Conservation (phyloP, 106 monocot species). For the Dendrobium catenatum region DNA sequence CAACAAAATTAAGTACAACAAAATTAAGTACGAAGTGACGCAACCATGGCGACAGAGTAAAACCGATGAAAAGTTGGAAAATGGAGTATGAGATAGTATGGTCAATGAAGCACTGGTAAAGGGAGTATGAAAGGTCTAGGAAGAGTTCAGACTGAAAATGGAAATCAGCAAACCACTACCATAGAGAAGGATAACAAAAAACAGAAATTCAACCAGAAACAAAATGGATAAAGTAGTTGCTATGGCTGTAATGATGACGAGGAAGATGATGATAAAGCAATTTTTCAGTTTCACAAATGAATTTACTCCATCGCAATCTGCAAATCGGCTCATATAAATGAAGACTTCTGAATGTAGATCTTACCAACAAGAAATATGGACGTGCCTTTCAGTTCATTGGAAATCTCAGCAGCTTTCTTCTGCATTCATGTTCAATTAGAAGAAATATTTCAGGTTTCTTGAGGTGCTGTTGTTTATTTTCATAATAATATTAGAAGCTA, state of each 20-base stretch:
- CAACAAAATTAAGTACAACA: neutral
- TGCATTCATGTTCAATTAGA: conserved; percentile 24
- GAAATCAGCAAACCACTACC: neutral
- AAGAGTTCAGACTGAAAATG: neutral
- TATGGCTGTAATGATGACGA: neutral
- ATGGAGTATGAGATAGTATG: neutral
- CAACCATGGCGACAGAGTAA: too few species aligned
- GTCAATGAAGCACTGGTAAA: neutral
- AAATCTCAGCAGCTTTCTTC: conserved; percentile 54
- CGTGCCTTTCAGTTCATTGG: conserved; percentile 59
- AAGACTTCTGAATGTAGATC: neutral
- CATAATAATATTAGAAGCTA: neutral
- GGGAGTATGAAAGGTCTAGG: neutral
- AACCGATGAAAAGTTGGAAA: neutral
- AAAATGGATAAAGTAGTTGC: neutral
- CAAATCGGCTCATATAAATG: neutral
- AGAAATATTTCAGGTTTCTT: neutral
- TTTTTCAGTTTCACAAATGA: neutral
- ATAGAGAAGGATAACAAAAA: too few species aligned
- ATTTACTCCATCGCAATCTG: neutral
- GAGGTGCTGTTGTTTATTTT: neutral
- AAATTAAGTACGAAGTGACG: neutral
- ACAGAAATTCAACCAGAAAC: too few species aligned
- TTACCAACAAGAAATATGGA: conserved; percentile 83
- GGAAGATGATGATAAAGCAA: neutral